phyloP scores from a whole-genome alignment of 192 early-diverging fungal genomes.

The Obelidium mucronatum region DNA sequence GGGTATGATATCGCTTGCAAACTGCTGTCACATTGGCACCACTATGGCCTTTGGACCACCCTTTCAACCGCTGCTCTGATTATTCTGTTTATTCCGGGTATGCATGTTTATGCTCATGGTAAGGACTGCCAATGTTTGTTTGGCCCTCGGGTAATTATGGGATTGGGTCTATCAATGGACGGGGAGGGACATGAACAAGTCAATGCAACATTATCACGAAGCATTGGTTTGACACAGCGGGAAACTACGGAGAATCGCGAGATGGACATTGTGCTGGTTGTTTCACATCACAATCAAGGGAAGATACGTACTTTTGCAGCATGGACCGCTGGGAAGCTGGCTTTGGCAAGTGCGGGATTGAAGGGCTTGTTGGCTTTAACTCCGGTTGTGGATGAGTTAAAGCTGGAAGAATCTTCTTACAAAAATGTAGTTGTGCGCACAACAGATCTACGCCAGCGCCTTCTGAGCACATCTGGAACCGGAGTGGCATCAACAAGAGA shows the following conservation, averaged over 20 bases:
- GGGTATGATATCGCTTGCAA: slow-evolving; percentile 9
- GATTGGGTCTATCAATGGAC: slow-evolving; percentile 1
- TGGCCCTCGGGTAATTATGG: not conserved
- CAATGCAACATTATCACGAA: not conserved
- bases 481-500: not conserved
- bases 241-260: slow-evolving; percentile 11
- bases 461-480: not conserved
- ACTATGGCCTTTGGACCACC: too few relatives aligned
- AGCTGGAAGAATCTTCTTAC: not conserved
- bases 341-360: not conserved
- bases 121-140: slow-evolving; percentile 7
- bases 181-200: slow-evolving; percentile 14
- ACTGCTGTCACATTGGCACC: not conserved
- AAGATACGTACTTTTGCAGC: not conserved
- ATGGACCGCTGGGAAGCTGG: not conserved
- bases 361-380: not conserved
- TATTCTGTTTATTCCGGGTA: slow-evolving; percentile 6
- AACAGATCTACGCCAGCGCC: not conserved
- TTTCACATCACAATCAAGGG: not conserved
- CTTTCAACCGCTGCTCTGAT: not conserved
- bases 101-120: slow-evolving; percentile 17
- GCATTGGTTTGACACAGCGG: not conserved
- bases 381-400: not conserved
- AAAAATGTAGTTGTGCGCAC: not conserved
- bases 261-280: not conserved